Conservation (phyloP, 805 yeast species). For the Teunomyces stri region DNA sequence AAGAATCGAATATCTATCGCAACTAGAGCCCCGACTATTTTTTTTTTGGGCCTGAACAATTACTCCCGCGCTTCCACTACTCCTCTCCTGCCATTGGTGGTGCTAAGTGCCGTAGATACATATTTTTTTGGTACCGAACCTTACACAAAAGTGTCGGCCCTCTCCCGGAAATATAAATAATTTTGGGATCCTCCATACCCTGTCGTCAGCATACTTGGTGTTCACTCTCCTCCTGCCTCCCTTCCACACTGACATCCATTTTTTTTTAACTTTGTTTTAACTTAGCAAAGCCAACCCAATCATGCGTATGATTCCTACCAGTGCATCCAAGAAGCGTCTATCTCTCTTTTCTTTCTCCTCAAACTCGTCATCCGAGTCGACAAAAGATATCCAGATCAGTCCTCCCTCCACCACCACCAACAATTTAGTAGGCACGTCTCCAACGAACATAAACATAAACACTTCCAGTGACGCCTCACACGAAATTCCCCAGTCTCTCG, state of each 20-base stretch:
- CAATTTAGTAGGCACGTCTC: slow-evolving; percentile 8
- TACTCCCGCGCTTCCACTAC: neutral
- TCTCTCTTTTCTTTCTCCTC: slow-evolving; percentile 23
- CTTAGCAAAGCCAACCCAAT: no score
- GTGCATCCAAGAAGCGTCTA: slow-evolving; percentile 17
- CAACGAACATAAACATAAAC: slow-evolving; percentile 9
- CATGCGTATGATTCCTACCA: neutral
- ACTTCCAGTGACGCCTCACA: slow-evolving; percentile 11
- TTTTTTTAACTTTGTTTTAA: no score
- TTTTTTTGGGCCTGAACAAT: no score
- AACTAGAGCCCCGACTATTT: no score
- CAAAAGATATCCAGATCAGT: neutral
- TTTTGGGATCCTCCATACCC: slow-evolving; percentile 1
- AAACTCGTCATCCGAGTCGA: slow-evolving; percentile 5
- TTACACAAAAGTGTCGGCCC: slow-evolving; percentile 1
- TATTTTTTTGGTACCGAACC: neutral
- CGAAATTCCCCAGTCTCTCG: slow-evolving; percentile 13
- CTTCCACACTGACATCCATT: no score
- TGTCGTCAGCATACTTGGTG: no score
- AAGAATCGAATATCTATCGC: no score
- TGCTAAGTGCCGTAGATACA: neutral
- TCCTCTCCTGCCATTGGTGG: slow-evolving; percentile 1
- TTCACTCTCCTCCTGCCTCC: no score
- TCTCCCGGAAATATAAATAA: slow-evolving; percentile 3
- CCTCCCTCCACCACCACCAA: neutral